Conservation (phyloP, 2,329 filamentous ascomycete species). For the Thyridium curvatum region DNA sequence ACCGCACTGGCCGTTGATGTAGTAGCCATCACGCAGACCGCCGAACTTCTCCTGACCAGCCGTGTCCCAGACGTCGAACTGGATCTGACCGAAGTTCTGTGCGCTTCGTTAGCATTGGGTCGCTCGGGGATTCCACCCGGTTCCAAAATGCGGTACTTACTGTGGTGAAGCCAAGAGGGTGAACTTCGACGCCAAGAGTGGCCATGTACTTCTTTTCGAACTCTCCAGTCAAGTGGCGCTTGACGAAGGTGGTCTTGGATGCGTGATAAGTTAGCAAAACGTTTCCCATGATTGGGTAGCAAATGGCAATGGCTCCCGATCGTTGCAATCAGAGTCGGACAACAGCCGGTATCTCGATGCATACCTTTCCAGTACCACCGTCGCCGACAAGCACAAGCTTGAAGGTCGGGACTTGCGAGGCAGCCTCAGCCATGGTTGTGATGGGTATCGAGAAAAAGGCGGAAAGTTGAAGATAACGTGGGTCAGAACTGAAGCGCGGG, state of each 20-base stretch:
- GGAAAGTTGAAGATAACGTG: slow-evolving; percentile 35
- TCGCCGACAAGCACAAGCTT: slow-evolving; percentile 99
- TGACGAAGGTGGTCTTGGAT: slow-evolving; percentile 94
- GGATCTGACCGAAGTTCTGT: slow-evolving; percentile 92
- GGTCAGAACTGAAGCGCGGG: not conserved
- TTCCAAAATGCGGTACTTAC: slow-evolving; percentile 52
- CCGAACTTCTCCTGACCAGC: slow-evolving; percentile 99
- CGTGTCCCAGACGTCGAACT: slow-evolving; percentile 99
- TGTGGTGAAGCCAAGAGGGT: slow-evolving; percentile 95
- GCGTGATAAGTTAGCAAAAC: slow-evolving; percentile 12
- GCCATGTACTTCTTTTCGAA: slow-evolving; percentile 99
- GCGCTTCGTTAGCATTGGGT: slow-evolving; percentile 29
- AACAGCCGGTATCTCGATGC: slow-evolving; percentile 16
- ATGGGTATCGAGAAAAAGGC: slow-evolving; percentile 17
- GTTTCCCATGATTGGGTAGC: slow-evolving; percentile 6
- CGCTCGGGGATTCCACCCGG: slow-evolving; percentile 9
- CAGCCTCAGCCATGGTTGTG: slow-evolving; percentile 57
- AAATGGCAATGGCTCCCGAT: slow-evolving; percentile 10
- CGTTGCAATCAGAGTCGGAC: too few relatives aligned
- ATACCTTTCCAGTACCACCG: slow-evolving; percentile 98
- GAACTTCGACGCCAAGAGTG: slow-evolving; percentile 97
- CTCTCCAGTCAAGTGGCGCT: slow-evolving; percentile 99
- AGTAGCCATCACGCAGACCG: slow-evolving; percentile 98
- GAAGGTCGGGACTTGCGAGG: slow-evolving; percentile 68
- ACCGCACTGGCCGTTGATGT: slow-evolving; percentile 99